Conservation (phyloP, 179 eudicot species). For the Actinidia arguta region DNA sequence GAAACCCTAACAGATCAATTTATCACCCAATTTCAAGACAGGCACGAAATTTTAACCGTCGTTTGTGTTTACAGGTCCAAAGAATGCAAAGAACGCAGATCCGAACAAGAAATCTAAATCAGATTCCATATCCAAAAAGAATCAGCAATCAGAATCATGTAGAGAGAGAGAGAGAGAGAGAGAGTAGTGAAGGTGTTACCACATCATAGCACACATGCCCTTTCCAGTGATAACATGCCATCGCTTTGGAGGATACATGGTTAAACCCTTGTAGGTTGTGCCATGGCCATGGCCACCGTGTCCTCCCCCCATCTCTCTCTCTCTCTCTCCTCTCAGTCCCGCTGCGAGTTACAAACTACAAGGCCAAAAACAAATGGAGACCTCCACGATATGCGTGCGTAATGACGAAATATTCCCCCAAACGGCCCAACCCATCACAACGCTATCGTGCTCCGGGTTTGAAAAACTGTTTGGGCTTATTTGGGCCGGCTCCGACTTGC, state of each 20-base stretch:
- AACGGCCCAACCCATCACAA: too few relatives aligned
- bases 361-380: not conserved
- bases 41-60: too few relatives aligned
- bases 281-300: constrained; percentile 65
- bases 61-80: not conserved
- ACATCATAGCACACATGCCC: constrained; percentile 97
- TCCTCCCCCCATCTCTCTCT: constrained; percentile 64
- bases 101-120: too few relatives aligned
- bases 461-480: too few relatives aligned
- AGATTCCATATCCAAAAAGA: not conserved
- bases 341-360: constrained; percentile 5
- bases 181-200: constrained; percentile 45
- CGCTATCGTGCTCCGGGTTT: too few relatives aligned
- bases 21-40: too few relatives aligned
- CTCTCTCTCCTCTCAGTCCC: constrained; percentile 6
- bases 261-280: constrained; percentile 77
- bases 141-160: constrained; percentile 10
- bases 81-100: not conserved
- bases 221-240: constrained; percentile 93
- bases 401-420: too few relatives aligned
- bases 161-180: not conserved
- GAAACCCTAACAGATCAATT: too few relatives aligned
- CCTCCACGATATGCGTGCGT: too few relatives aligned
- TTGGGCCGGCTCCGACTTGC: too few relatives aligned
- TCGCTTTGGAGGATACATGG: constrained; percentile 83